Evolutionary conservation across 2,329 filamentous ascomycete species (phyloP).

Genomic region (Claviceps spartinae): DNA sequence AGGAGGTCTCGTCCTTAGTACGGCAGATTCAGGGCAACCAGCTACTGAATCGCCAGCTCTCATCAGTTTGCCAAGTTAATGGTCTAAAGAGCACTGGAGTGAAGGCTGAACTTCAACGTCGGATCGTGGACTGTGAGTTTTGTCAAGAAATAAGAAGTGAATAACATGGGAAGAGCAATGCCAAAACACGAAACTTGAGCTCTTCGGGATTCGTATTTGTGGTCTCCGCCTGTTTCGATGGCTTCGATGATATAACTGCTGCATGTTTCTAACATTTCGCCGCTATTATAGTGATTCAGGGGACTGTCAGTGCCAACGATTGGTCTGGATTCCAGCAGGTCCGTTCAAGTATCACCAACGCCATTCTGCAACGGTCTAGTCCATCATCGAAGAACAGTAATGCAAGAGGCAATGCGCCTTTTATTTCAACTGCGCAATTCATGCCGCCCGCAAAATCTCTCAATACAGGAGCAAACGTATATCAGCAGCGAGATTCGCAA

Average conservation of each 20-base stretch:
- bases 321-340: slow-evolving; percentile 29
- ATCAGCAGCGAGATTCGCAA: slow-evolving; percentile 8
- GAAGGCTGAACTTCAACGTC: slow-evolving; percentile 67
- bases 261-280: slow-evolving; percentile 2
- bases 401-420: slow-evolving; percentile 2
- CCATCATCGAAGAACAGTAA: slow-evolving; percentile 11
- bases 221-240: not conserved
- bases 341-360: slow-evolving; percentile 27
- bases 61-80: slow-evolving; percentile 62
- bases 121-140: slow-evolving; percentile 64
- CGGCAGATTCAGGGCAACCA: slow-evolving; percentile 29
- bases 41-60: slow-evolving; percentile 51
- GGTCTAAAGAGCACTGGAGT: slow-evolving; percentile 66
- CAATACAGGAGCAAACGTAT: slow-evolving; percentile 5
- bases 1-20: slow-evolving; percentile 32
- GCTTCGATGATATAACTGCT: not conserved
- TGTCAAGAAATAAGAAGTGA: not conserved
- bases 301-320: slow-evolving; percentile 24
- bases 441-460: slow-evolving; percentile 11
- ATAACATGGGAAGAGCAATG: not conserved
- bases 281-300: slow-evolving; percentile 25
- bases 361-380: slow-evolving; percentile 16
- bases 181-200: no score
- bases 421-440: slow-evolving; percentile 4
- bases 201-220: not conserved